Base-by-base conservation (phyloP, 345 rosid species). In the Garcia nutans region DNA sequence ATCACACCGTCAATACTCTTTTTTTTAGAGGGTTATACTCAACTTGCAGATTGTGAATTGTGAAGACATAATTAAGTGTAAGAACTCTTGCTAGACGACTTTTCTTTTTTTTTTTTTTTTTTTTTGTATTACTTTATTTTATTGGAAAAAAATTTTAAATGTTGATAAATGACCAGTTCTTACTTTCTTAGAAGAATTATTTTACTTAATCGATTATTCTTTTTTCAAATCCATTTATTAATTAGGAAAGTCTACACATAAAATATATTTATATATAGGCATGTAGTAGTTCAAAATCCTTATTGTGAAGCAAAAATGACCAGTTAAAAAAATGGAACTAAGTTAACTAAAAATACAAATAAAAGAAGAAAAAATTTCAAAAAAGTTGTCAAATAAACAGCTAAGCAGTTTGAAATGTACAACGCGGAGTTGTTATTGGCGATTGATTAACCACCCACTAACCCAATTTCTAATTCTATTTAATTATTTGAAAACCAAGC, bases 321-420 rank as follows among this genome's bases (percentile, higher is more conserved):
- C 65, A 22, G 5, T 8, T 42, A 37, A 47, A 64, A 37, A 37
- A 8, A 28, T 31, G 17, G 16, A 15, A 5, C 23, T n/a, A 26
- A 70, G 41, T 15, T 16, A 16, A 3, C 2, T 50, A 6, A 16
- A 54, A 17, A 54, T 54, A 54, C 19, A 15, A 1, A 41, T 54
- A 16, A 19, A 15, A 54, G 5, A 1, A 49, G 1, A 11, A 8
- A 41, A 33, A 37, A 64, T 58, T 68, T 76, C 79, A 76, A 76
- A 42, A 76, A 76, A 42, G 56, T 28, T 60, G 28, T 17, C 20
- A 8, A 44, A 20, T 10, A 44, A 24, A 63, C 80, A 77, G 80
- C 76, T 71, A 56, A 65, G 49, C 31, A 56, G 47, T 45, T 71
- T 71, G 80, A 77, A 77, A 55, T 24, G 19, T 49, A 71, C 49